Evolutionary conservation across 495 filamentous ascomycete genomes (phyloP).

Genomic region (Penicillium manginii): DNA sequence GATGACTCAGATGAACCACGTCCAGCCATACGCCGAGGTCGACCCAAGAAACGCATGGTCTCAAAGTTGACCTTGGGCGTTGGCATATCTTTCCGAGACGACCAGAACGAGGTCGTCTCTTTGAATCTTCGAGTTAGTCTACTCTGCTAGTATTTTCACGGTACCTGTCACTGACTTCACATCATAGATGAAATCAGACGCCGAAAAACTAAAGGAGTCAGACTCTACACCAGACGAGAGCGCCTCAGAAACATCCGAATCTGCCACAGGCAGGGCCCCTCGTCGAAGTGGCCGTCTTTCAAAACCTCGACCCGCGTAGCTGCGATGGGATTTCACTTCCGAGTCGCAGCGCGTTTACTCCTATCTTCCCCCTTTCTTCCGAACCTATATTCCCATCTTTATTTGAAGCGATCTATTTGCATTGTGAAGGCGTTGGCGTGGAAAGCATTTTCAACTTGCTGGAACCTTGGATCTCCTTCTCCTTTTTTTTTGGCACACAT

Average conservation of each 20-base stretch:
- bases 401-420: conserved; percentile 30
- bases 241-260: conserved; percentile 1
- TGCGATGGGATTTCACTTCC: not conserved
- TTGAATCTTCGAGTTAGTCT: conserved; percentile 44
- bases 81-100: conserved; percentile 50
- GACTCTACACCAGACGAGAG: conserved; percentile 9
- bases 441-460: conserved; percentile 15
- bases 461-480: conserved; percentile 6
- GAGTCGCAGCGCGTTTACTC: no score
- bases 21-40: conserved; percentile 33
- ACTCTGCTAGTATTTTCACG: not conserved
- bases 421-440: conserved; percentile 30
- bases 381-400: conserved; percentile 1
- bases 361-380: not conserved
- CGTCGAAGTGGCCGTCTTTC: conserved; percentile 31
- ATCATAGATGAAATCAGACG: conserved; percentile 24
- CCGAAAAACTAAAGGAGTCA: conserved; percentile 14
- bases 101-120: conserved; percentile 50
- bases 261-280: conserved; percentile 5
- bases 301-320: conserved; percentile 18
- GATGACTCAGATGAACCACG: conserved; percentile 44
- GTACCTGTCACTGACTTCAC: not conserved
- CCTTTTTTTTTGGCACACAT: conserved; percentile 17
- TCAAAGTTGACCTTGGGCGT: conserved; percentile 49
- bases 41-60: conserved; percentile 42